phyloP scores from a whole-genome alignment of 352 stramenopile genomes.

The Lagenidium giganteum region DNA sequence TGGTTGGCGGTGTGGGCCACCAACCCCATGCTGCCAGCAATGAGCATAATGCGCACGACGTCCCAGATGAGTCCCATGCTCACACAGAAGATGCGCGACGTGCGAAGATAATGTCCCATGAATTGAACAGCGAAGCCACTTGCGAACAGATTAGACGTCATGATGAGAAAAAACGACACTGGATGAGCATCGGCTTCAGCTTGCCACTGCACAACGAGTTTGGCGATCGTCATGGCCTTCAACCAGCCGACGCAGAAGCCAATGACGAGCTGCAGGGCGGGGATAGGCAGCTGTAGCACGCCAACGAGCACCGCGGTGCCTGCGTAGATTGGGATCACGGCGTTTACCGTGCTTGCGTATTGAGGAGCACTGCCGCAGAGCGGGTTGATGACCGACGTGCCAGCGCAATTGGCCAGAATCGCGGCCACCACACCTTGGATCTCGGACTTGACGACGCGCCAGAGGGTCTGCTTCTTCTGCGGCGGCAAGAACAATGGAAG shows the following conservation, averaged over 20 bases:
- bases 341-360: conserved; percentile 48
- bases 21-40: conserved; percentile 36
- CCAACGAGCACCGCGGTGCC: conserved; percentile 34
- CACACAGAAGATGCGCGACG: conserved; percentile 27
- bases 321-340: conserved; percentile 59
- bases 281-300: conserved; percentile 29
- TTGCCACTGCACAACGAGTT: conserved; percentile 60
- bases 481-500: conserved; percentile 31
- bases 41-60: conserved; percentile 35
- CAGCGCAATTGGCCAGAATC: conserved; percentile 55
- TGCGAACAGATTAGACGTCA: conserved; percentile 65
- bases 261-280: conserved; percentile 40
- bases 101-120: conserved; percentile 39
- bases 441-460: conserved; percentile 32
- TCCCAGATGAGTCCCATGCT: conserved; percentile 31
- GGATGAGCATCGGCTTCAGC: conserved; percentile 37
- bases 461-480: conserved; percentile 28
- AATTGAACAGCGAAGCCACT: conserved; percentile 55
- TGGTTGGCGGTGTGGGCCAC: conserved; percentile 57
- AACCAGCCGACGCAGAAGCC: conserved; percentile 66
- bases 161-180: conserved; percentile 51
- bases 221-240: conserved; percentile 66
- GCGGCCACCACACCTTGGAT: conserved; percentile 50
- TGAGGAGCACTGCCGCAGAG: conserved; percentile 47
- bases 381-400: conserved; percentile 57